A percentile compares a stretch with the other conserved stretches of the same genome.
Evolutionary conservation across 2,329 filamentous ascomycete genomes (phyloP).

Genomic region (Fonsecaea pugnacius): DNA sequence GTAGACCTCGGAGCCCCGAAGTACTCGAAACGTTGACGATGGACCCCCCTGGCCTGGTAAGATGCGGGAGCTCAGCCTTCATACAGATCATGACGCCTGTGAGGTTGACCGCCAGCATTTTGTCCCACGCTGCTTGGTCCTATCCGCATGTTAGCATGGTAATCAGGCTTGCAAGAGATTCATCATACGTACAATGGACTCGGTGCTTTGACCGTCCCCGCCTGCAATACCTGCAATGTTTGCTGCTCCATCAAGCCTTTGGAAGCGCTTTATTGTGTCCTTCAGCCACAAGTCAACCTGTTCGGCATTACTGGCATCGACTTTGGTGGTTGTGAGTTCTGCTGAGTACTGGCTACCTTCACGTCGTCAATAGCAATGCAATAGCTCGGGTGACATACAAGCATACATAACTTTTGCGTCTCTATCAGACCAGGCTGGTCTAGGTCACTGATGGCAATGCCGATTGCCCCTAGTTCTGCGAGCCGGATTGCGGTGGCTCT

Average conservation of each 20-base stretch:
- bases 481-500: constrained; percentile 47
- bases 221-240: constrained; percentile 32
- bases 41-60: constrained; percentile 42
- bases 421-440: constrained; percentile 16
- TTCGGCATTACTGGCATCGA: constrained; percentile 27
- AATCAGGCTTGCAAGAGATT: background rate
- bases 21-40: constrained; percentile 51
- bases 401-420: background rate
- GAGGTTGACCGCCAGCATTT: constrained; percentile 45
- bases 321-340: constrained; percentile 9
- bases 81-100: constrained; percentile 48
- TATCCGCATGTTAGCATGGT: background rate
- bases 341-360: constrained; percentile 7
- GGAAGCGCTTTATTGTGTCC: constrained; percentile 4
- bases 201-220: constrained; percentile 19
- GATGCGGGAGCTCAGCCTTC: constrained; percentile 48
- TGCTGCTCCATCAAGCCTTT: constrained; percentile 32
- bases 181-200: constrained; percentile 13
- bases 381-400: too few relatives aligned
- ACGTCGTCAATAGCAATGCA: background rate
- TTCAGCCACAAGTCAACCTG: constrained; percentile 31
- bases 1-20: constrained; percentile 43
- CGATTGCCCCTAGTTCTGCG: constrained; percentile 9
- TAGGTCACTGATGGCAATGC: constrained; percentile 20
- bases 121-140: constrained; percentile 23